phyloP scores from a whole-genome alignment of 2,329 filamentous ascomycete species.

The Hirsutella thompsonii region DNA sequence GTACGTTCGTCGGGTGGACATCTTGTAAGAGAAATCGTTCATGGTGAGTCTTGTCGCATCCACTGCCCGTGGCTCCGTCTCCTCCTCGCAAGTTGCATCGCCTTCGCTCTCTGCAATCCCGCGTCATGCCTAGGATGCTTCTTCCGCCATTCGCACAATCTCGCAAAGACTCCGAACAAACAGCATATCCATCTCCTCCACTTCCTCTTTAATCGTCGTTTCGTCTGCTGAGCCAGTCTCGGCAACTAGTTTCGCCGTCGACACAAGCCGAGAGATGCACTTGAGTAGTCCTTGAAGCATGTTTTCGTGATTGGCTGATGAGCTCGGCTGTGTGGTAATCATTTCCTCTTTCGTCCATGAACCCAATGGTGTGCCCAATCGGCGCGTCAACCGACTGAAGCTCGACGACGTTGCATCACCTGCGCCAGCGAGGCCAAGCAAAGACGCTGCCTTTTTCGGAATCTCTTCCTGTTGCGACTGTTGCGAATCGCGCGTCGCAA shows the following conservation, averaged over 20 bases:
- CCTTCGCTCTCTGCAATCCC: too few species aligned
- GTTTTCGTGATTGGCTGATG: constrained; percentile 15
- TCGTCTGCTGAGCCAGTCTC: constrained; percentile 16
- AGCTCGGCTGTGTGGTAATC: constrained; percentile 5
- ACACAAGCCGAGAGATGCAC: constrained; percentile 37
- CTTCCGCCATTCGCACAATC: constrained; percentile 26
- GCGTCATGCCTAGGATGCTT: constrained; percentile 7
- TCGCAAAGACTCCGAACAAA: constrained; percentile 28
- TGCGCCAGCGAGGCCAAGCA: constrained; percentile 31
- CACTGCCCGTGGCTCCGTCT: neutral
- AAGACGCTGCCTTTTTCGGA: constrained; percentile 37
- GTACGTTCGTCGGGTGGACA: neutral
- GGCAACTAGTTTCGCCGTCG: constrained; percentile 29
- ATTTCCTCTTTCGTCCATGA: constrained; percentile 15
- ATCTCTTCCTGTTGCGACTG: constrained; percentile 19
- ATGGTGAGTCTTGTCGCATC: neutral
- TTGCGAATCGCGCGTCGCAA: constrained; percentile 11
- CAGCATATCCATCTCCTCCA: constrained; percentile 20
- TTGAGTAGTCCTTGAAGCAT: constrained; percentile 35
- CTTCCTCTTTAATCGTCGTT: constrained; percentile 15
- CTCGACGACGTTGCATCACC: constrained; percentile 8
- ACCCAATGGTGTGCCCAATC: constrained; percentile 13
- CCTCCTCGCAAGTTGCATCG: too few species aligned
- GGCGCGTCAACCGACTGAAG: constrained; percentile 12
- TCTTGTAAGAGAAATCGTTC: neutral